Percentiles rank a stretch among this genome's conserved stretches.
These are phyloP conservation scores for Ocimum tenuiflorum DNA, from an alignment of 257 asterid genomes.

Conservation along the genomic window DNA sequence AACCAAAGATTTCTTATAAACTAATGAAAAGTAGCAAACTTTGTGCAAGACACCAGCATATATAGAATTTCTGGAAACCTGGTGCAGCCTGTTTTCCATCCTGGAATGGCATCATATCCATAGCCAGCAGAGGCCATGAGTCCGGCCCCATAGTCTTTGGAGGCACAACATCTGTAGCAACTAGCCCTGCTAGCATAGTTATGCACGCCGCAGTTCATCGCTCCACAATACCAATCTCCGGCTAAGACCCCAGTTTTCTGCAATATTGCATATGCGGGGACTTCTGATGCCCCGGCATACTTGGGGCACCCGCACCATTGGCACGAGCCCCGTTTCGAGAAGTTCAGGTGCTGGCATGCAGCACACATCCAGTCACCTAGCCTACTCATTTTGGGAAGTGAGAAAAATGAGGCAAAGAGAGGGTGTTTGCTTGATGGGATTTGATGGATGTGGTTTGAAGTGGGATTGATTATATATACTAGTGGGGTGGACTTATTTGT, in stretches of 20 bases:
- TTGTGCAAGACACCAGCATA: too few species aligned
- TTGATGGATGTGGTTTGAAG: not conserved
- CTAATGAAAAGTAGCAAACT: too few species aligned
- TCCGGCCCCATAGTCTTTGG: constrained; percentile 46
- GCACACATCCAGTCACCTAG: constrained; percentile 86
- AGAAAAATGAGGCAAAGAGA: too few species aligned
- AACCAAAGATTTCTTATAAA: too few species aligned
- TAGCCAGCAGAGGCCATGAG: constrained; percentile 39
- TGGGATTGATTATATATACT: constrained; percentile 53
- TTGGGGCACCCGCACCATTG: constrained; percentile 72
- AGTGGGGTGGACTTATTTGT: not conserved
- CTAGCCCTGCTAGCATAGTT: constrained; percentile 73
- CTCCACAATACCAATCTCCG: constrained; percentile 79
- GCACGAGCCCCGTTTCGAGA: constrained; percentile 66
- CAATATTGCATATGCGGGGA: constrained; percentile 42
- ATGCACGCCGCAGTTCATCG: constrained; percentile 63
- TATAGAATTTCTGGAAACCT: too few species aligned
- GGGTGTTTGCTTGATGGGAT: too few species aligned
- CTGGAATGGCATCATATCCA: constrained; percentile 54
- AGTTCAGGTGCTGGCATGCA: constrained; percentile 73
- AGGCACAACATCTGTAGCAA: constrained; percentile 60
- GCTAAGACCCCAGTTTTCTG: constrained; percentile 45
- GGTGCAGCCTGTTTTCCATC: constrained; percentile 79
- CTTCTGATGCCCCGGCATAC: constrained; percentile 42
- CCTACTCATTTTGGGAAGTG: constrained; percentile 49